Conservation (phyloP, 75 land plant species). For the Picea glauca region DNA sequence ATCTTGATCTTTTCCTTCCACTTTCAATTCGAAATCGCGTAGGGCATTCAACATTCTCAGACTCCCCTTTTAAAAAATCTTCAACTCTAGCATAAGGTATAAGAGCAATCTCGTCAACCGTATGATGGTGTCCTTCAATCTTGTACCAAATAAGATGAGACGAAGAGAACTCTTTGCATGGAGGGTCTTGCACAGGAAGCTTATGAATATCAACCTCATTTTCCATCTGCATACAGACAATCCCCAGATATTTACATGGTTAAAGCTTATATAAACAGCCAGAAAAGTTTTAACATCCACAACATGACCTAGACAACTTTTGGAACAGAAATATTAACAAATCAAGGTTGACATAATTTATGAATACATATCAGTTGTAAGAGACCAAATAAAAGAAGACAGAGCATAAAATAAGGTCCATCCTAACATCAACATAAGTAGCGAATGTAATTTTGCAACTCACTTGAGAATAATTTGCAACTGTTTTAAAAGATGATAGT, state of each 20-base stretch:
- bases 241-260: neutral
- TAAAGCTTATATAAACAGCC: neutral
- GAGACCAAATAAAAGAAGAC: neutral
- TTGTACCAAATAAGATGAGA: slow-evolving; percentile 59
- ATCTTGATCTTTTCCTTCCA: slow-evolving; percentile 48
- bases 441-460: neutral
- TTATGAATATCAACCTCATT: slow-evolving; percentile 23
- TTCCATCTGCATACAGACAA: neutral
- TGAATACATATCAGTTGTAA: neutral
- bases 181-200: slow-evolving; percentile 57
- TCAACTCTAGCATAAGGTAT: slow-evolving; percentile 72
- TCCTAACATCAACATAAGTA: neutral
- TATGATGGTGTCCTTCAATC: slow-evolving; percentile 36
- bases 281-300: neutral
- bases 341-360: neutral
- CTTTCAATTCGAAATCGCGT: slow-evolving; percentile 74
- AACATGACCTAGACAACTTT: neutral
- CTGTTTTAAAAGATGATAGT: neutral
- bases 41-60: slow-evolving; percentile 61
- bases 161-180: slow-evolving; percentile 52
- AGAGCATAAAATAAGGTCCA: neutral
- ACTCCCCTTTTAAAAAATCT: slow-evolving; percentile 69
- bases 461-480: neutral
- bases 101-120: slow-evolving; percentile 60
- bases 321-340: neutral